Percentiles rank a stretch among this genome's conserved stretches.
Conservation (phyloP, 345 rosid species). For the Cardamine occulta region DNA sequence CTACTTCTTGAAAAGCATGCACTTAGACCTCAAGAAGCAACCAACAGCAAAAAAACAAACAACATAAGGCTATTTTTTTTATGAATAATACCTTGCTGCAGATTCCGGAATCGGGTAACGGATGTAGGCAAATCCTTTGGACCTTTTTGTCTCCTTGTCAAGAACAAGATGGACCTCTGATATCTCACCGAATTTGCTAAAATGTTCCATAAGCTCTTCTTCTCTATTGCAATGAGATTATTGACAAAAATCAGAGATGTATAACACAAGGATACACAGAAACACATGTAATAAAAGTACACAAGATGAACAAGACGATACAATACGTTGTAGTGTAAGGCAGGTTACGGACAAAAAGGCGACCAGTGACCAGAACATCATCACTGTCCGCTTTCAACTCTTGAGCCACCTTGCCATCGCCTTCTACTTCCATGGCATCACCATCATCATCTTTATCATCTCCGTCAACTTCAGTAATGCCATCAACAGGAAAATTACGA, state of each 20-base stretch:
- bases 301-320: conserved; percentile 7
- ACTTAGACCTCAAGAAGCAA: not conserved
- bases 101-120: conserved; percentile 64
- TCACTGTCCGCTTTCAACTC: conserved; percentile 51
- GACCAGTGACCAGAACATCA: conserved; percentile 56
- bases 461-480: conserved; percentile 24
- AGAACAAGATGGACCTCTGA: conserved; percentile 82
- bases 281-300: not conserved
- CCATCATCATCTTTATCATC: conserved; percentile 13
- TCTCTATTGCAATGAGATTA: conserved; percentile 54
- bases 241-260: conserved; percentile 18
- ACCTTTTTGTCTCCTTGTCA: conserved; percentile 85
- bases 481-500: conserved; percentile 32
- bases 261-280: conserved; percentile 10
- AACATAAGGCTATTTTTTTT: conserved; percentile 3
- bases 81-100: conserved; percentile 68
- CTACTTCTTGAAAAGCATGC: not conserved
- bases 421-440: conserved; percentile 38
- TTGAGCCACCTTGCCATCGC: conserved; percentile 42
- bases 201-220: conserved; percentile 85
- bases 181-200: conserved; percentile 63
- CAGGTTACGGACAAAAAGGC: conserved; percentile 87
- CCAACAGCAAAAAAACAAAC: not conserved
- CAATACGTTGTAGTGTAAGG: conserved; percentile 73
- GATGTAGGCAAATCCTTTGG: conserved; percentile 87